Conservation (phyloP, 345 rosid genomes). For the Microthlaspi erraticum region DNA sequence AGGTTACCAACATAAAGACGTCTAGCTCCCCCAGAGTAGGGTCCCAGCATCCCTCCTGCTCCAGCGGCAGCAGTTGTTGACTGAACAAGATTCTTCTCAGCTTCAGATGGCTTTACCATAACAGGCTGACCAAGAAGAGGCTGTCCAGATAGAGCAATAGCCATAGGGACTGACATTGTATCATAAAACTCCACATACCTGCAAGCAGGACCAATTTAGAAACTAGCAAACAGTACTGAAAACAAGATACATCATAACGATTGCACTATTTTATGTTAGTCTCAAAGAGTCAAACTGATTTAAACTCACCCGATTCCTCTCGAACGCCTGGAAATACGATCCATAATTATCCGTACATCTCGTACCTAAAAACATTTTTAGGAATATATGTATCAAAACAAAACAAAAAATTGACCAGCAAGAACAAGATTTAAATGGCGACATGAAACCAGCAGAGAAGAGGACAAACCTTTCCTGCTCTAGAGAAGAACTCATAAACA, state of each 20-base stretch:
- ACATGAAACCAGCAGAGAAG: constrained; percentile 20
- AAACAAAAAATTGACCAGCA: background rate
- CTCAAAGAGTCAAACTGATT: background rate
- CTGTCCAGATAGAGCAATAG: constrained; percentile 98
- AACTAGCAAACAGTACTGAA: constrained; percentile 28
- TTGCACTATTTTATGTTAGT: background rate
- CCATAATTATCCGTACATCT: constrained; percentile 97
- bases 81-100: constrained; percentile 99
- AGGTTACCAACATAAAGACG: constrained; percentile 94
- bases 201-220: constrained; percentile 41
- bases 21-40: constrained; percentile 88
- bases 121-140: constrained; percentile 93
- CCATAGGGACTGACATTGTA: constrained; percentile 99
- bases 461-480: constrained; percentile 91
- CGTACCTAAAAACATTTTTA: constrained; percentile 67
- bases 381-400: constrained; percentile 13
- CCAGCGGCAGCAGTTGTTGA: constrained; percentile 75
- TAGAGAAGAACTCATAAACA: constrained; percentile 90
- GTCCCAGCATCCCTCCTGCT: constrained; percentile 63
- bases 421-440: constrained; percentile 27
- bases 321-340: constrained; percentile 94
- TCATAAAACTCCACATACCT: constrained; percentile 96
- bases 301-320: constrained; percentile 87
- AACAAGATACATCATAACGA: constrained; percentile 11
- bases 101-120: constrained; percentile 99